Evolutionary conservation across 352 stramenopile genomes (phyloP).

Genomic region (Phytophthora meadii): DNA sequence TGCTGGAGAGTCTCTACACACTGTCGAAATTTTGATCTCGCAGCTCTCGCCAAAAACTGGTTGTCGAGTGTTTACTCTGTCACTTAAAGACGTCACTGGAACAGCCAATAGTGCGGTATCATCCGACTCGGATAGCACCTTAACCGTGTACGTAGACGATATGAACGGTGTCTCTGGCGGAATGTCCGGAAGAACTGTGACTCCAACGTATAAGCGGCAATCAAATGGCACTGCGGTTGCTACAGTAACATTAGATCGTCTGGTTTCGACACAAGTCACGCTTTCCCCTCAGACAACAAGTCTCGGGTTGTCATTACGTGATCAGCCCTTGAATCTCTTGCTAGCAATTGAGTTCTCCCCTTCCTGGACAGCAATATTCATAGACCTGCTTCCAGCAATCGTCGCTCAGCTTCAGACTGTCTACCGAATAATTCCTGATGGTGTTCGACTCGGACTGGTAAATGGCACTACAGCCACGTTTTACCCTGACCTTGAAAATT

Average conservation of each 20-base stretch:
- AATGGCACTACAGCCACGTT: conserved; percentile 21
- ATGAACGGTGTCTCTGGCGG: conserved; percentile 43
- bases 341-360: conserved; percentile 51
- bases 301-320: conserved; percentile 26
- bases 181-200: conserved; percentile 3
- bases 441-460: conserved; percentile 44
- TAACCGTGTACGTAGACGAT: conserved; percentile 63
- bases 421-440: conserved; percentile 32
- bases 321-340: conserved; percentile 54
- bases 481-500: conserved; percentile 25
- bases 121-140: conserved; percentile 33
- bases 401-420: conserved; percentile 45
- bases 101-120: conserved; percentile 30
- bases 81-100: conserved; percentile 34
- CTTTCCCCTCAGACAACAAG: conserved; percentile 32
- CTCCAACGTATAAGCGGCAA: conserved; percentile 37
- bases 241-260: conserved; percentile 43
- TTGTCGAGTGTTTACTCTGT: conserved; percentile 49
- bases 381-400: conserved; percentile 45
- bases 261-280: conserved; percentile 38
- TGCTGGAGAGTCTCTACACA: conserved; percentile 29
- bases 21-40: conserved; percentile 30
- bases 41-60: conserved; percentile 35
- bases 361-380: conserved; percentile 16
- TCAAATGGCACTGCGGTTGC: conserved; percentile 16